Base-by-base conservation (phyloP, 75 land plant genomes). In the Selaginella tamariscina region DNA sequence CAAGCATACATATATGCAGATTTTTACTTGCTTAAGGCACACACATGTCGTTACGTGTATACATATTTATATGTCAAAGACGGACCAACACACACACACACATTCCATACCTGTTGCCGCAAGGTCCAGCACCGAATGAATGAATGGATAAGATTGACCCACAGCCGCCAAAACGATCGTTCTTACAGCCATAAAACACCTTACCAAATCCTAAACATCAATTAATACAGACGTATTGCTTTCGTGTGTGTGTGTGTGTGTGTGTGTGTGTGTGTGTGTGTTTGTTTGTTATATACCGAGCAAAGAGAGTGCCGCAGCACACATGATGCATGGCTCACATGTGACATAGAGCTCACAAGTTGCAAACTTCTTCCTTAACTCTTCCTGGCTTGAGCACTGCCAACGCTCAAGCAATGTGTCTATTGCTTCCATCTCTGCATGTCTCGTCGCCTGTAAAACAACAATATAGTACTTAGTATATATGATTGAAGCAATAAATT, bases 251-350 rank as follows among this genome's bases (percentile, higher is more conserved):
- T 21, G 27, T 20, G 32, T 2, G 20, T 32, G 2, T 11, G 20
- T 32, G 31, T 2, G 32, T 65, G 28, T n/a, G n/a, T n/a, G n/a
- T n/a, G n/a, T n/a, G n/a, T n/a, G n/a, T n/a, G n/a, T n/a, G n/a
- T n/a, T n/a, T n/a, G n/a, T n/a, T n/a, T n/a, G n/a, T n/a, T n/a
- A n/a, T 70, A 73, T 64, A 83, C 96, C 91, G 68, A 90, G 73
- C 39, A 90, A 74, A 24, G 96, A 90, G 11, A 94, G 73, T 8
- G 99, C 91, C 24, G 84, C 64, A 29, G 99, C 91, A 78, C 99
- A 94, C 99, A 94, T 94, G 27, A 94, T 90, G 71, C 98, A 94
- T 22, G 98, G 96, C 68, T 94, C 98, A 66, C 99, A 94, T 33
- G 99, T 94, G 23, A 90, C 99, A 75, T 83, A 94, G 54, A 90